These are phyloP conservation scores for Dacryopinax spathularia DNA, from an alignment of 768 basidiomycete genomes.

Conservation along the genomic window DNA sequence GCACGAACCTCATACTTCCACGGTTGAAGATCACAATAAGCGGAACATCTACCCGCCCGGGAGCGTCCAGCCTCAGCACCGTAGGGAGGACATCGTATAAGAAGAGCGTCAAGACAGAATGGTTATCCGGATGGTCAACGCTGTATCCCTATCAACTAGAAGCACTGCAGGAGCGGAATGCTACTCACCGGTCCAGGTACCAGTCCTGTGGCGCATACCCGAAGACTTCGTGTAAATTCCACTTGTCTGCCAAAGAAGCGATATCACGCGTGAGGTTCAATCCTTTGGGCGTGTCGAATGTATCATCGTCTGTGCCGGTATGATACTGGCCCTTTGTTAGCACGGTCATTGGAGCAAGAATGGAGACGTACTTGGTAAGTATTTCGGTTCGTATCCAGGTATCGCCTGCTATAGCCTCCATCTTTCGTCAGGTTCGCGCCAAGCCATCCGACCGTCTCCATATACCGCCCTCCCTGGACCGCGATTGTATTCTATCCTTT, in stretches of 20 bases:
- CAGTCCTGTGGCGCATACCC: slow-evolving; percentile 68
- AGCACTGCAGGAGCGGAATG: slow-evolving; percentile 17
- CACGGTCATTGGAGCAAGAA: background rate
- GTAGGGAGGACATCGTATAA: slow-evolving; percentile 36
- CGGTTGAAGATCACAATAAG: slow-evolving; percentile 19
- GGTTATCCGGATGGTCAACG: background rate
- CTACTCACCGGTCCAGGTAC: slow-evolving; percentile 41
- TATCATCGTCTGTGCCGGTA: slow-evolving; percentile 33
- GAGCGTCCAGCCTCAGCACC: slow-evolving; percentile 34
- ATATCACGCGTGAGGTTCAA: slow-evolving; percentile 41
- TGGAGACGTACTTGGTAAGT: slow-evolving; percentile 46
- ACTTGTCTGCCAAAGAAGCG: slow-evolving; percentile 36
- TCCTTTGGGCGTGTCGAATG: slow-evolving; percentile 51
- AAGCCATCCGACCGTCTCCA: slow-evolving; percentile 73
- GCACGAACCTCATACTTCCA: slow-evolving; percentile 25
- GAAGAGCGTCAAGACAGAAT: slow-evolving; percentile 12
- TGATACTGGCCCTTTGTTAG: slow-evolving; percentile 41
- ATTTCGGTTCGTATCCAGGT: slow-evolving; percentile 66
- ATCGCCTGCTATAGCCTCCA: slow-evolving; percentile 37
- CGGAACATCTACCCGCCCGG: slow-evolving; percentile 10
- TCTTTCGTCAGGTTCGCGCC: slow-evolving; percentile 34
- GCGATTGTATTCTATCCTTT: slow-evolving; percentile 47
- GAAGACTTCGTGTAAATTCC: slow-evolving; percentile 48
- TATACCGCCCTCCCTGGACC: slow-evolving; percentile 72
- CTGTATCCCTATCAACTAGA: slow-evolving; percentile 11